A percentile compares a stretch with the other conserved stretches of the same genome.
phyloP scores from a whole-genome alignment of 345 rosid species.

The Eucalyptus polybractea region DNA sequence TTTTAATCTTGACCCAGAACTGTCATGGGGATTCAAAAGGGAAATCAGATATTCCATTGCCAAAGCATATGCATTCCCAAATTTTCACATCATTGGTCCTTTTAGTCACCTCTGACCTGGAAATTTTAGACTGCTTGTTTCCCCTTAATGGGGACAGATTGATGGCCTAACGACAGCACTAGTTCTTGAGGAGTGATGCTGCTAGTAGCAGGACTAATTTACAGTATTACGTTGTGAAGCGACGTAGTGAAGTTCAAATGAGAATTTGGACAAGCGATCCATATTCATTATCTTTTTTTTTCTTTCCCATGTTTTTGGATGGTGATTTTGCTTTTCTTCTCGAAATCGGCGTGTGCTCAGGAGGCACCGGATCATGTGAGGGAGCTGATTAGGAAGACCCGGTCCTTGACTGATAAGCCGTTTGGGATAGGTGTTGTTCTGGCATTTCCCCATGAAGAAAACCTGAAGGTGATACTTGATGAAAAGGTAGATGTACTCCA shows the following conservation, averaged over 20 bases:
- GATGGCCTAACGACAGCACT: not conserved
- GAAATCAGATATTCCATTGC: not conserved
- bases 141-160: not conserved
- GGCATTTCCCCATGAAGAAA: conserved; percentile 69
- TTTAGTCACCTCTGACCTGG: not conserved
- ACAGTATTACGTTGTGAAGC: not conserved
- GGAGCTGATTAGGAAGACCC: conserved; percentile 59
- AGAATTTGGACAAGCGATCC: not conserved
- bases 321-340: not conserved
- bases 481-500: conserved; percentile 77
- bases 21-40: not conserved
- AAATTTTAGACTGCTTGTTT: not conserved
- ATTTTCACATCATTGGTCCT: not conserved
- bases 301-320: not conserved
- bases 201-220: not conserved
- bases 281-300: not conserved
- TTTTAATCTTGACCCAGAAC: not conserved
- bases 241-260: not conserved
- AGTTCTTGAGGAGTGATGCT: not conserved
- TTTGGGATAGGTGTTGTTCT: conserved; percentile 72
- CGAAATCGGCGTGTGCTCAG: conserved; percentile 1
- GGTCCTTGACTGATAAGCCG: conserved; percentile 55
- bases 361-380: conserved; percentile 58
- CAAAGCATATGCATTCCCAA: not conserved
- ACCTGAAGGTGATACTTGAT: conserved; percentile 49